phyloP scores from a whole-genome alignment of 176 grass and related monocot genomes.

The maize (Zea mays) region Zm-B73-REFERENCE-NAM-5.0 NC_050100.1:87586501-87587000 shows the following conservation, averaged over 20 bases:
- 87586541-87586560: conserved; percentile 82
- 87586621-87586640: conserved; percentile 60
- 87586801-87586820: conserved; percentile 9
- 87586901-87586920: conserved; percentile 3
- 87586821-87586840: conserved; percentile 66
- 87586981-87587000: not conserved
- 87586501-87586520: conserved; percentile 95
- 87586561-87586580: conserved; percentile 87
- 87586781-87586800: not conserved
- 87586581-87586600: conserved; percentile 55
- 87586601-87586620: conserved; percentile 79
- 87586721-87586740: not conserved
- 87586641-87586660: conserved; percentile 55
- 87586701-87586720: not conserved
- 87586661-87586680: conserved; percentile 53
- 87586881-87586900: conserved; percentile 50
- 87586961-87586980: not conserved
- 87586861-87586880: conserved; percentile 84
- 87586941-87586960: not conserved
- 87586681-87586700: conserved; percentile 3
- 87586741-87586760: not conserved
- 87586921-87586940: not conserved
- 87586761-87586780: not conserved
- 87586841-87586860: conserved; percentile 91
- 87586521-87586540: conserved; percentile 72